Evolutionary conservation across 495 filamentous ascomycete genomes (phyloP).

Genomic region (Lichina pygmaea): DNA sequence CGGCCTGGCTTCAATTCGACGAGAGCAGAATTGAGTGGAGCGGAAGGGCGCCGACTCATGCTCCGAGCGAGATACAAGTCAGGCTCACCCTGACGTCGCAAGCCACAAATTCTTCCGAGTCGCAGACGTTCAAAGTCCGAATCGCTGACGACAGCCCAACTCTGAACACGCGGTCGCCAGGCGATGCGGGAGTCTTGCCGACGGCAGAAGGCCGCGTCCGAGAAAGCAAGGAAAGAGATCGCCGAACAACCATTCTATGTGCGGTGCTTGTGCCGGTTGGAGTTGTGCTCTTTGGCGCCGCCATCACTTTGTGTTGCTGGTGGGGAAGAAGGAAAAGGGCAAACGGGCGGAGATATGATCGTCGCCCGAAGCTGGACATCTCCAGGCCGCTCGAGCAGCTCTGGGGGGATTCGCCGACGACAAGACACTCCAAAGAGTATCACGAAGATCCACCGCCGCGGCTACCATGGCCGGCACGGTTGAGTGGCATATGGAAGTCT

Average conservation of each 20-base stretch:
- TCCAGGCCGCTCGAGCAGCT: neutral
- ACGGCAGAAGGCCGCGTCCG: too few relatives aligned
- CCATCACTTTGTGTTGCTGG: neutral
- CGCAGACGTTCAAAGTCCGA: conserved; percentile 22
- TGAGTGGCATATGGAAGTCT: neutral
- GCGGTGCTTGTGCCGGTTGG: conserved; percentile 1
- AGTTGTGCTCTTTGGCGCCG: conserved; percentile 1
- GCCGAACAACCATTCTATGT: too few relatives aligned
- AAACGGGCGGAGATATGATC: neutral
- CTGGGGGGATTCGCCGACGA: neutral
- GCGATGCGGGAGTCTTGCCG: too few relatives aligned
- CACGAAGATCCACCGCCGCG: neutral
- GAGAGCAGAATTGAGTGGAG: conserved; percentile 24
- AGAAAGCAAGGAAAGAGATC: too few relatives aligned
- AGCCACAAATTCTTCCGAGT: conserved; percentile 15
- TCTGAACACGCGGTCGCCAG: too few relatives aligned
- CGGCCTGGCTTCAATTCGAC: conserved; percentile 44
- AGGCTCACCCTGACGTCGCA: conserved; percentile 22
- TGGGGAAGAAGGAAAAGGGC: neutral
- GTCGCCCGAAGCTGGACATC: neutral
- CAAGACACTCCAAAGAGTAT: neutral
- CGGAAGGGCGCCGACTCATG: conserved; percentile 30
- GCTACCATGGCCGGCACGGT: neutral
- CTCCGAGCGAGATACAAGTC: conserved; percentile 18
- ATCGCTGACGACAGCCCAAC: conserved; percentile 7